Conservation (phyloP, 2,329 filamentous ascomycete species). For the Sporothrix sp. region DNA sequence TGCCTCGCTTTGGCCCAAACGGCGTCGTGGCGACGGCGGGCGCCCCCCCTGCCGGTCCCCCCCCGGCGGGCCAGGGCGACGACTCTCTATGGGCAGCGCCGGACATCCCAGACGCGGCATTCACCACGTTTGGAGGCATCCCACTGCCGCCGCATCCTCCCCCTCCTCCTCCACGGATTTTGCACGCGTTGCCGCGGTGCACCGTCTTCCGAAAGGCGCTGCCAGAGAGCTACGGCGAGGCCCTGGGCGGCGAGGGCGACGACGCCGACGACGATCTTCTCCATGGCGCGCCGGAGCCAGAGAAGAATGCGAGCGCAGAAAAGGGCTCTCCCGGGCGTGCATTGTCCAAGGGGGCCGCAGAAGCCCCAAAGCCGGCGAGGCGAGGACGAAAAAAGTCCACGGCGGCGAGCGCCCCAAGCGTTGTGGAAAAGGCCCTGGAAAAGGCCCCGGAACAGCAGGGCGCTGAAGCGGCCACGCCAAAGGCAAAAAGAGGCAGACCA, state of each 20-base stretch:
- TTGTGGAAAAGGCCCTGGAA: neutral
- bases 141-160: neutral
- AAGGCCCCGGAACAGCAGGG: neutral
- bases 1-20: conserved; percentile 11
- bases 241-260: conserved; percentile 15
- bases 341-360: too few relatives aligned
- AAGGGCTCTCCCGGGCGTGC: neutral
- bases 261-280: conserved; percentile 24
- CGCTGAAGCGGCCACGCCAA: neutral
- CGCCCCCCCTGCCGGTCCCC: neutral
- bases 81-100: conserved; percentile 33
- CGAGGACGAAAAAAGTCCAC: neutral
- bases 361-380: neutral
- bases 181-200: neutral
- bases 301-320: neutral
- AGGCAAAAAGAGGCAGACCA: neutral
- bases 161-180: neutral
- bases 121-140: conserved; percentile 3
- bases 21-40: neutral
- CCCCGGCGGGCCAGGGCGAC: neutral
- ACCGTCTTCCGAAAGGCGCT: conserved; percentile 5
- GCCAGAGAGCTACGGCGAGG: neutral
- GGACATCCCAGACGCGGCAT: conserved; percentile 23
- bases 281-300: neutral
- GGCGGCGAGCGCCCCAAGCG: too few relatives aligned